Conservation (phyloP, 805 yeast species). For the Pichia membranifaciens region DNA sequence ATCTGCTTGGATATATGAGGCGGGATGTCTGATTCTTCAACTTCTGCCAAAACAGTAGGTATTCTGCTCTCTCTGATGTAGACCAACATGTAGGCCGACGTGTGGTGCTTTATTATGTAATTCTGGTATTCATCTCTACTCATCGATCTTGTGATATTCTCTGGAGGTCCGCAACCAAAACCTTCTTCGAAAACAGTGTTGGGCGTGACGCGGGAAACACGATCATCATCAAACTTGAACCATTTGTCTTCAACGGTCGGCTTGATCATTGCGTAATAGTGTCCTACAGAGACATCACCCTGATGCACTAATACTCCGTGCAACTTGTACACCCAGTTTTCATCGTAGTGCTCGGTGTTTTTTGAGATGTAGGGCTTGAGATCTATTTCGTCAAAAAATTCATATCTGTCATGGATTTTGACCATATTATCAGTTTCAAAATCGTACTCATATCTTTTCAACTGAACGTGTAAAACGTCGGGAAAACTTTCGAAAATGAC, state of each 20-base stretch:
- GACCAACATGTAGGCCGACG: constrained; percentile 96
- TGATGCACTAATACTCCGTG: constrained; percentile 96
- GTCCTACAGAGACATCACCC: constrained; percentile 95
- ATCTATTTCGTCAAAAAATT: constrained; percentile 80
- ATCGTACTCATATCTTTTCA: constrained; percentile 92
- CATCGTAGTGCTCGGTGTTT: constrained; percentile 37
- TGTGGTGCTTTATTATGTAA: constrained; percentile 67
- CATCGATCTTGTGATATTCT: constrained; percentile 43
- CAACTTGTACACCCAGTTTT: constrained; percentile 71
- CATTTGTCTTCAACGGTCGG: constrained; percentile 68
- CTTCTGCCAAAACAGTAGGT: constrained; percentile 53
- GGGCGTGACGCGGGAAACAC: constrained; percentile 80
- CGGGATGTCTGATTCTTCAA: constrained; percentile 55
- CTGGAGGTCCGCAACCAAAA: constrained; percentile 71
- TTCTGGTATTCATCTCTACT: constrained; percentile 57
- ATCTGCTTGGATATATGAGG: constrained; percentile 61
- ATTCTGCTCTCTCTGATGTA: constrained; percentile 66
- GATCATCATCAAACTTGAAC: constrained; percentile 89
- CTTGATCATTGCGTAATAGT: constrained; percentile 88
- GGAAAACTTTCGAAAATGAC: constrained; percentile 89
- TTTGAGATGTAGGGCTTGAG: constrained; percentile 72
- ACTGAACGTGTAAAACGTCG: constrained; percentile 85
- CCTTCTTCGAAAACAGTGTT: constrained; percentile 87
- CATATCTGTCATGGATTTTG: constrained; percentile 88
- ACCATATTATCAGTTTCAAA: constrained; percentile 82